A percentile compares a stretch with the other conserved stretches of the same genome.
Conservation (phyloP, 2,329 filamentous ascomycete genomes). For the Sarocladium kiliense region DNA sequence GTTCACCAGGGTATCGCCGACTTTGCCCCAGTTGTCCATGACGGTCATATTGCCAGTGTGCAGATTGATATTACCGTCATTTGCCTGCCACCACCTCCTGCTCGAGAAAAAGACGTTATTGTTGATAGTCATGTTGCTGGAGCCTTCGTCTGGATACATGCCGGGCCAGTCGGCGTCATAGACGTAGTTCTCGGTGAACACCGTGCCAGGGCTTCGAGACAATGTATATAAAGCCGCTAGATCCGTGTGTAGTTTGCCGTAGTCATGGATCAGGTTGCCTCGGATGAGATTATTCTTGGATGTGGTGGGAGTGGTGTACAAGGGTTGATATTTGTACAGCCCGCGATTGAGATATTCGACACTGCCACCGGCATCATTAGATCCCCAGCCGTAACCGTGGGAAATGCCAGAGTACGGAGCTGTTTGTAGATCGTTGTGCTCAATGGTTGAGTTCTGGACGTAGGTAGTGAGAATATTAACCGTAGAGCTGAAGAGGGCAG, state of each 20-base stretch:
- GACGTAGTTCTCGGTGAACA: neutral
- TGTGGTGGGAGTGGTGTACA: conserved; percentile 2
- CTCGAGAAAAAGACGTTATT: too few species aligned
- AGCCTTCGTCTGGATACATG: neutral
- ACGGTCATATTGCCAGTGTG: too few species aligned
- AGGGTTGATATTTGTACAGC: conserved; percentile 6
- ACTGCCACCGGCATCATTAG: conserved; percentile 6
- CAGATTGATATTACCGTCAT: too few species aligned
- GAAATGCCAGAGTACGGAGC: conserved; percentile 3
- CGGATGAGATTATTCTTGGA: neutral
- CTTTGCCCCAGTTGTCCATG: too few species aligned
- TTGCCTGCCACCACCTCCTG: too few species aligned
- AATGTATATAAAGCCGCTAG: conserved; percentile 1
- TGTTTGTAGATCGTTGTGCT: conserved; percentile 3
- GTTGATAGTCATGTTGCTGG: neutral
- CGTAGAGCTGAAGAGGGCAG: neutral
- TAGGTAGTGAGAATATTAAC: neutral
- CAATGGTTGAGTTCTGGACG: neutral
- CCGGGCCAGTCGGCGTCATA: neutral
- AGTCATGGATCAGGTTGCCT: neutral
- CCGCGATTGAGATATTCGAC: neutral
- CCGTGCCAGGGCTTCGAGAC: neutral
- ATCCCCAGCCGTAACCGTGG: conserved; percentile 5
- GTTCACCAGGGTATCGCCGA: too few species aligned
- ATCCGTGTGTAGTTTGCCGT: neutral